phyloP scores from a whole-genome alignment of 192 early-diverging fungal species.

The Gigaspora rosea region DNA sequence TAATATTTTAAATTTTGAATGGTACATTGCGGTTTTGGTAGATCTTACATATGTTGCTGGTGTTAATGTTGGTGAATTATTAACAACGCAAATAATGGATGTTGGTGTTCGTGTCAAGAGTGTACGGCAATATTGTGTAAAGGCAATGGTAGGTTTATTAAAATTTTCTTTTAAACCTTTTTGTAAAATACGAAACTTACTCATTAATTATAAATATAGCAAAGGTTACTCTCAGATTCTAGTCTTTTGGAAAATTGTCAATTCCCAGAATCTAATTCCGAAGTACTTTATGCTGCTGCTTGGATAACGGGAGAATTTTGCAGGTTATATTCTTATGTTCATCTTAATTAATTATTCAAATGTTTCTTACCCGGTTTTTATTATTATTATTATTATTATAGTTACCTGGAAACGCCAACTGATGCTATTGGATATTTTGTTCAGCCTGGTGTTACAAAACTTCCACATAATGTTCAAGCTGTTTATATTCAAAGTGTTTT shows the following conservation, averaged over 20 bases:
- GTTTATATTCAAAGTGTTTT: slow-evolving; percentile 72
- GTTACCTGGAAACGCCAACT: slow-evolving; percentile 39
- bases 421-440: slow-evolving; percentile 48
- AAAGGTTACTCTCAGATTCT: slow-evolving; percentile 67
- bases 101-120: slow-evolving; percentile 86
- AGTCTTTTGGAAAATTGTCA: slow-evolving; percentile 59
- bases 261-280: slow-evolving; percentile 63
- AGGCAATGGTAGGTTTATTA: slow-evolving; percentile 62
- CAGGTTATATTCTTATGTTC: slow-evolving; percentile 38
- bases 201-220: slow-evolving; percentile 43
- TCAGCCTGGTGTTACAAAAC: slow-evolving; percentile 44
- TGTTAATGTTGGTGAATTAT: slow-evolving; percentile 70
- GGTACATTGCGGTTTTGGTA: slow-evolving; percentile 86
- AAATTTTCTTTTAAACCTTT: not conserved
- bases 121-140: slow-evolving; percentile 74
- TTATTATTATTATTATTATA: slow-evolving; percentile 11
- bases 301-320: slow-evolving; percentile 93
- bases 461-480: slow-evolving; percentile 62
- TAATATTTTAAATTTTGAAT: slow-evolving; percentile 90
- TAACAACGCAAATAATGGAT: slow-evolving; percentile 83
- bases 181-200: not conserved
- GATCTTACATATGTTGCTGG: slow-evolving; percentile 76
- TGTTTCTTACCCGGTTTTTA: too few relatives aligned
- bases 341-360: not conserved
- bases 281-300: slow-evolving; percentile 82